A percentile compares a stretch with the other conserved stretches of the same genome.
Conservation (phyloP, 805 yeast species). For the Pichia gijzeniarum region DNA sequence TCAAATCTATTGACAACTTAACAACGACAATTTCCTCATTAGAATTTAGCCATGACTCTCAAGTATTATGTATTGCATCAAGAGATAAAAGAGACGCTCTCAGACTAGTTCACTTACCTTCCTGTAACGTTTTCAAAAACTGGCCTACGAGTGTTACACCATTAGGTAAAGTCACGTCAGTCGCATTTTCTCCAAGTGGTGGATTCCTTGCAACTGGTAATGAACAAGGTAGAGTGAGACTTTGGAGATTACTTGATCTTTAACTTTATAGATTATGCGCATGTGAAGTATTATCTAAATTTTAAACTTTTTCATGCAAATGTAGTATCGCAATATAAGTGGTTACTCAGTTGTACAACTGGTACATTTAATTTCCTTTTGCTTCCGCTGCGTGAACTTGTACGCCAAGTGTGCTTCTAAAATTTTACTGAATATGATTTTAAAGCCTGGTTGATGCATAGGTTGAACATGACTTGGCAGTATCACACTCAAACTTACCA, state of each 20-base stretch:
- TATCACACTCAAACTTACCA: no score
- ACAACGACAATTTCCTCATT: slow-evolving; percentile 74
- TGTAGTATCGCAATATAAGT: no score
- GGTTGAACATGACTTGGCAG: no score
- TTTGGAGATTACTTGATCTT: slow-evolving; percentile 56
- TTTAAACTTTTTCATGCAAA: no score
- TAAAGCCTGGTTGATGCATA: no score
- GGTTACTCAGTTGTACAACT: background rate
- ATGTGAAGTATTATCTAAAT: no score
- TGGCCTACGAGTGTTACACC: slow-evolving; percentile 99
- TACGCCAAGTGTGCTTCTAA: no score
- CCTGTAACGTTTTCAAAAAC: slow-evolving; percentile 78
- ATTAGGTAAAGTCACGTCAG: slow-evolving; percentile 83
- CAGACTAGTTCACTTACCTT: slow-evolving; percentile 79
- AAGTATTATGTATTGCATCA: slow-evolving; percentile 77
- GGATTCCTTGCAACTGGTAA: slow-evolving; percentile 87
- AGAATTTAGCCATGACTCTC: slow-evolving; percentile 81
- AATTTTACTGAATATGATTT: no score
- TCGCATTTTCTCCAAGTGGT: slow-evolving; percentile 70
- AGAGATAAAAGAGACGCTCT: slow-evolving; percentile 81
- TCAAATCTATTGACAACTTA: slow-evolving; percentile 65
- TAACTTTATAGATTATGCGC: background rate
- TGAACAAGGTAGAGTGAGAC: slow-evolving; percentile 81
- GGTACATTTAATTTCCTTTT: no score
- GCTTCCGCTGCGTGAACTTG: no score